phyloP scores from a whole-genome alignment of 2,329 filamentous ascomycete genomes.

The Knoxdaviesia proteae region DNA sequence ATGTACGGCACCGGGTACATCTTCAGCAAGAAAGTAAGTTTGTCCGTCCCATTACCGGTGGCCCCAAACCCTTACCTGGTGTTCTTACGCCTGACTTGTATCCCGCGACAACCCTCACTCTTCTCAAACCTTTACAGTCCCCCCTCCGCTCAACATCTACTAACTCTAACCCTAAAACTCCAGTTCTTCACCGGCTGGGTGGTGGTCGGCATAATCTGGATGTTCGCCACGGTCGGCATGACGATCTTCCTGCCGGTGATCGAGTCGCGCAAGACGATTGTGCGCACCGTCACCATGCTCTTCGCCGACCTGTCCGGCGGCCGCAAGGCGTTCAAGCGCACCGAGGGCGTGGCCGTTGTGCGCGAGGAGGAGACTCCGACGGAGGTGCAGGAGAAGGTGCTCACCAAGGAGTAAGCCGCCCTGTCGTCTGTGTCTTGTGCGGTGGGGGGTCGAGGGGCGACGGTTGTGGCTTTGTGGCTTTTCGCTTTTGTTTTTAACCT shows the following conservation, averaged over 20 bases:
- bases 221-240: slow-evolving; percentile 21
- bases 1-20: slow-evolving; percentile 11
- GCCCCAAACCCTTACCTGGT: too few species aligned
- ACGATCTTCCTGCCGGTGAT: background rate
- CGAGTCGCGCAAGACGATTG: background rate
- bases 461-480: too few species aligned
- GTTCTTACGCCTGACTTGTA: background rate
- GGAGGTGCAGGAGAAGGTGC: too few species aligned
- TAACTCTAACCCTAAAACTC: slow-evolving; percentile 7
- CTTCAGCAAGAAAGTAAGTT: slow-evolving; percentile 7
- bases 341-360: too few species aligned
- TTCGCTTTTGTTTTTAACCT: too few species aligned
- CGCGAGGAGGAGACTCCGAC: too few species aligned
- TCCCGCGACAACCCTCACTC: background rate
- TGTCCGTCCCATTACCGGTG: background rate
- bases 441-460: too few species aligned
- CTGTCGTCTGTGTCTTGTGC: too few species aligned
- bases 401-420: too few species aligned
- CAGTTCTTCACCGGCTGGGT: slow-evolving; percentile 58
- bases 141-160: background rate
- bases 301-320: too few species aligned
- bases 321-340: too few species aligned
- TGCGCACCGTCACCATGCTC: too few species aligned
- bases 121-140: background rate
- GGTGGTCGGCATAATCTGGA: slow-evolving; percentile 48